These are phyloP conservation scores for Aegilops longissima DNA, from an alignment of 176 grass and related monocot species.

Conservation along the genomic window DNA sequence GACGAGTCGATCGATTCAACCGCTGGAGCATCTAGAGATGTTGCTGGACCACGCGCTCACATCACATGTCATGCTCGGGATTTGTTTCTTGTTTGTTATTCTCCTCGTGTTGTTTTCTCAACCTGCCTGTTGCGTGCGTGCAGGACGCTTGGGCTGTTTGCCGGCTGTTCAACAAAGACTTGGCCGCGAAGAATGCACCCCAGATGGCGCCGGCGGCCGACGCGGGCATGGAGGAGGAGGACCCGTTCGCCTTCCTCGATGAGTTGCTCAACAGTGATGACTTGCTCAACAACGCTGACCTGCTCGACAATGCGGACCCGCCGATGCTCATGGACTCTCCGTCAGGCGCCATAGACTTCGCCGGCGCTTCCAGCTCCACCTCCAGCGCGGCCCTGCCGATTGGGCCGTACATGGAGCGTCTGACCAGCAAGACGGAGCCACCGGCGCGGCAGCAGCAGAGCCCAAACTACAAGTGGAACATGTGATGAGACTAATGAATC, in stretches of 20 bases:
- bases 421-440: constrained; percentile 26
- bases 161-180: constrained; percentile 62
- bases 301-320: background rate
- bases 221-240: background rate
- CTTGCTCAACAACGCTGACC: background rate
- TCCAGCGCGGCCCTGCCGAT: background rate
- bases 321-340: constrained; percentile 43
- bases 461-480: constrained; percentile 34
- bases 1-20: background rate
- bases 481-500: constrained; percentile 12
- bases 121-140: constrained; percentile 29
- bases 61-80: constrained; percentile 5
- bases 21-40: background rate
- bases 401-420: background rate
- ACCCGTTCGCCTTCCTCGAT: constrained; percentile 8
- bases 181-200: constrained; percentile 30
- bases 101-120: background rate
- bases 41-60: constrained; percentile 12
- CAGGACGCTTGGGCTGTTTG: constrained; percentile 92
- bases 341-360: background rate
- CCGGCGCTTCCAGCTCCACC: background rate
- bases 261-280: constrained; percentile 19
- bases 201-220: background rate
- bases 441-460: no score
- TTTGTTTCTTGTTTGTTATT: background rate